These are phyloP conservation scores for Platanthera zijinensis DNA, from an alignment of 106 monocot genomes.

Conservation along the genomic window DNA sequence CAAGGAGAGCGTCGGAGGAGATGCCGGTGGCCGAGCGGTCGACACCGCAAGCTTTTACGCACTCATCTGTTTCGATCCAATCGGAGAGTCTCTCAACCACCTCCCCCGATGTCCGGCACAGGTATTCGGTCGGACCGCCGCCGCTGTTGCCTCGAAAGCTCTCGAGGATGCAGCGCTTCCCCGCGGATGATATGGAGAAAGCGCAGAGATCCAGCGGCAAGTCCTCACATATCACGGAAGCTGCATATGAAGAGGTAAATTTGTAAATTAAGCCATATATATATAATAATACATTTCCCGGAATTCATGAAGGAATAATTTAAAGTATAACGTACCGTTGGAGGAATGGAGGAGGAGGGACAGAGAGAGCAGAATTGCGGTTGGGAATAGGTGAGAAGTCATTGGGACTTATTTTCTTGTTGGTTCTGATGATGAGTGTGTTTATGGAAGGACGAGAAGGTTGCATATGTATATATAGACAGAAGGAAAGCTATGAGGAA, in stretches of 20 bases:
- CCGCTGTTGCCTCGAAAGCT: constrained; percentile 5
- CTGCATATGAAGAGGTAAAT: constrained; percentile 8
- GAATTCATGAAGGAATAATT: neutral
- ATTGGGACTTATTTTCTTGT: neutral
- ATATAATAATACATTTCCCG: neutral
- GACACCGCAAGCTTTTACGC: constrained; percentile 24
- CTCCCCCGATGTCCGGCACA: constrained; percentile 14
- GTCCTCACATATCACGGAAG: constrained; percentile 28
- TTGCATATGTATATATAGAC: too few relatives aligned
- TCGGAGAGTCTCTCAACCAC: constrained; percentile 6
- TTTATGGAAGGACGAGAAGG: too few relatives aligned
- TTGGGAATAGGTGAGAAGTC: neutral
- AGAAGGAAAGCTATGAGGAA: too few relatives aligned
- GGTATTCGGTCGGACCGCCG: neutral
- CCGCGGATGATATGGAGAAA: constrained; percentile 26
- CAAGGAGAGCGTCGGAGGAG: constrained; percentile 22
- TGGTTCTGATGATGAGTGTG: too few relatives aligned
- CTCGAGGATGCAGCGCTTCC: constrained; percentile 33
- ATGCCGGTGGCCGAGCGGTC: constrained; percentile 18
- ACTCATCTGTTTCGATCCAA: constrained; percentile 26
- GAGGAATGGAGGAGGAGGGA: constrained; percentile 26
- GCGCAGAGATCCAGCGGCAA: constrained; percentile 21
- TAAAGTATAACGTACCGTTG: constrained; percentile 15
- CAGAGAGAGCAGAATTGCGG: constrained; percentile 35
- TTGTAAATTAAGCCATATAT: neutral